phyloP scores from a whole-genome alignment of 805 yeast species.

The Kodamaea sagamina region DNA sequence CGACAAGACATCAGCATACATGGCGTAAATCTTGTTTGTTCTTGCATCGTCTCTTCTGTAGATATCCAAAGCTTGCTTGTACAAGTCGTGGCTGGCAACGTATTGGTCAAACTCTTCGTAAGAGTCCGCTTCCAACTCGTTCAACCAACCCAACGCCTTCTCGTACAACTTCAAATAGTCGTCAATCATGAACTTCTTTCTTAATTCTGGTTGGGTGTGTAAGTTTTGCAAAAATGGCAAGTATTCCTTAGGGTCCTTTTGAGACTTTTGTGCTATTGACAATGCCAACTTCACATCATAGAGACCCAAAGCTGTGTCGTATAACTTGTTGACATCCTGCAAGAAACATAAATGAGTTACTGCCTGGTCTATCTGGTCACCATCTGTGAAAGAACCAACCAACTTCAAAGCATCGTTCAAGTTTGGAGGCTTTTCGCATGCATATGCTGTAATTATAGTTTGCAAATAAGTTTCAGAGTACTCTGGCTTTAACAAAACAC shows the following conservation, averaged over 20 bases:
- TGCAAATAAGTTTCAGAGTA: conserved; percentile 64
- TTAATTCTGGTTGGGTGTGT: conserved; percentile 62
- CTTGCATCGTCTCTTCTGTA: conserved; percentile 57
- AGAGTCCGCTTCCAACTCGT: conserved; percentile 44
- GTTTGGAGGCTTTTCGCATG: conserved; percentile 88
- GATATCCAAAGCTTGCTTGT: conserved; percentile 64
- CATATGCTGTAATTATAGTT: conserved; percentile 85
- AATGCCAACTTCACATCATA: conserved; percentile 82
- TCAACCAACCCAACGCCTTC: conserved; percentile 69
- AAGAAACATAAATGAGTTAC: conserved; percentile 86
- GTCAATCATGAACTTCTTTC: conserved; percentile 78
- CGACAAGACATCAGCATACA: conserved; percentile 65
- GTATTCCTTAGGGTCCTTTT: conserved; percentile 96
- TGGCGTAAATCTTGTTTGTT: conserved; percentile 52
- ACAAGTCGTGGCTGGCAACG: conserved; percentile 68
- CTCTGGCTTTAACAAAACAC: conserved; percentile 52
- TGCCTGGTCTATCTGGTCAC: conserved; percentile 52
- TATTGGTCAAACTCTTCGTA: conserved; percentile 63
- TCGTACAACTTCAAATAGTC: conserved; percentile 66
- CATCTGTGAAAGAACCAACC: conserved; percentile 53
- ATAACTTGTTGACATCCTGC: conserved; percentile 83
- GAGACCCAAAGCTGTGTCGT: conserved; percentile 74
- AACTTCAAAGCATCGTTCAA: conserved; percentile 69
- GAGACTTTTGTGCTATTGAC: conserved; percentile 91
- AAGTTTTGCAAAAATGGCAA: conserved; percentile 85